A percentile compares a stretch with the other conserved stretches of the same genome.
These are phyloP conservation scores for Periconia sp. DNA, from an alignment of 2,329 filamentous ascomycete species.

Conservation along the genomic window DNA sequence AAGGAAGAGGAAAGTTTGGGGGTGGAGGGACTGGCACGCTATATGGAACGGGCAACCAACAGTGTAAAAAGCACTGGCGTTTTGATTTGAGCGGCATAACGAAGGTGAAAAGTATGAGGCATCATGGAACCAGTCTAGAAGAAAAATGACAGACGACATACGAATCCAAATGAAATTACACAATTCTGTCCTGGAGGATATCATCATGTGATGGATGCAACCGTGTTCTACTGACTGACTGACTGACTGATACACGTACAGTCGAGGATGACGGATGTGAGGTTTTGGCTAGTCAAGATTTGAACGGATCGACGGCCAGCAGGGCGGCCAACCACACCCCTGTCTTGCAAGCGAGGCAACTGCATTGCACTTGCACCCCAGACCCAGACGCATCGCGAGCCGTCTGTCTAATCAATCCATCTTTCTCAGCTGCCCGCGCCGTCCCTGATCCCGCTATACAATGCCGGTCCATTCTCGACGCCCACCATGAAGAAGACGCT, in stretches of 20 bases:
- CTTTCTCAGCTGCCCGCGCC: not conserved
- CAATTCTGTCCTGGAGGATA: not conserved
- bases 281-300: too few relatives aligned
- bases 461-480: conserved; percentile 39
- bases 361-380: conserved; percentile 16
- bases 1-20: not conserved
- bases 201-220: too few relatives aligned
- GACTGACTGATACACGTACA: too few relatives aligned
- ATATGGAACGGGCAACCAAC: not conserved
- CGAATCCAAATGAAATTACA: not conserved
- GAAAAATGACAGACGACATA: not conserved
- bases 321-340: conserved; percentile 2
- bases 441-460: conserved; percentile 15
- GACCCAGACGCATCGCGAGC: conserved; percentile 16
- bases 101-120: not conserved
- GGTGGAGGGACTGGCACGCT: not conserved
- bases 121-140: not conserved
- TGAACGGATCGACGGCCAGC: not conserved
- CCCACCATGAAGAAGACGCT: conserved; percentile 73
- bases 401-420: conserved; percentile 1
- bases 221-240: too few relatives aligned
- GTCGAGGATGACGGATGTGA: not conserved
- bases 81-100: not conserved
- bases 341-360: conserved; percentile 18
- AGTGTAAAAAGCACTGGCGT: not conserved